Conservation (phyloP, 768 basidiomycete species). For the Kwoniella shandongensis region DNA sequence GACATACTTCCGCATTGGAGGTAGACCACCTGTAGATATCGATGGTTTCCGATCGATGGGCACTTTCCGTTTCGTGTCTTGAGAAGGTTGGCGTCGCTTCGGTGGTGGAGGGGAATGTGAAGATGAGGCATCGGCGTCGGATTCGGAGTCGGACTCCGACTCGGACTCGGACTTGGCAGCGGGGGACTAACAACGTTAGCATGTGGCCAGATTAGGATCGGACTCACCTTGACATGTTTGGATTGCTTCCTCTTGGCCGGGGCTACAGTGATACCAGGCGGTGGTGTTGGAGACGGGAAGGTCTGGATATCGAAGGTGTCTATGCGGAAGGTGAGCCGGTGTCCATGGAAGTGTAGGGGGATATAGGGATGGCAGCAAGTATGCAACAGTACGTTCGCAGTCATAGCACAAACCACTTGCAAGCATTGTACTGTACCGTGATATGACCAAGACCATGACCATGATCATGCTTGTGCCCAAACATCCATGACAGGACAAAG, state of each 20-base stretch:
- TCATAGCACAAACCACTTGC: too few species aligned
- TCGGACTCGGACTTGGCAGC: not conserved
- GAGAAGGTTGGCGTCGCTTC: conserved; percentile 2
- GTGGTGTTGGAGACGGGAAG: conserved; percentile 36
- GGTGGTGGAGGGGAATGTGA: conserved; percentile 7
- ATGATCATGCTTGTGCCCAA: conserved; percentile 5
- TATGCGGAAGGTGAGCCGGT: conserved; percentile 11
- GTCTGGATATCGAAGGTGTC: conserved; percentile 34
- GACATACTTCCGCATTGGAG: conserved; percentile 32
- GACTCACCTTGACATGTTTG: conserved; percentile 7
- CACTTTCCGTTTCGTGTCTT: conserved; percentile 9
- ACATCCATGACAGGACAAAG: conserved; percentile 15
- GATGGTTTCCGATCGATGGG: conserved; percentile 9
- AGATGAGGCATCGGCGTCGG: conserved; percentile 5
- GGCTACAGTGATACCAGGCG: conserved; percentile 20
- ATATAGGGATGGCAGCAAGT: too few species aligned
- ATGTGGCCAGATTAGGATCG: not conserved
- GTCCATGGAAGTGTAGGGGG: too few species aligned
- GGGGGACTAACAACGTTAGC: not conserved
- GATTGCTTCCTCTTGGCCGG: conserved; percentile 9
- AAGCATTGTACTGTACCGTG: not conserved
- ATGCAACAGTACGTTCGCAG: not conserved
- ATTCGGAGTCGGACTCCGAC: conserved; percentile 10
- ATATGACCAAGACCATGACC: too few species aligned
- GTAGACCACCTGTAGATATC: conserved; percentile 17